Evolutionary conservation across 192 early-diverging fungal genomes (phyloP).

Genomic region (Linnemannia exigua): DNA sequence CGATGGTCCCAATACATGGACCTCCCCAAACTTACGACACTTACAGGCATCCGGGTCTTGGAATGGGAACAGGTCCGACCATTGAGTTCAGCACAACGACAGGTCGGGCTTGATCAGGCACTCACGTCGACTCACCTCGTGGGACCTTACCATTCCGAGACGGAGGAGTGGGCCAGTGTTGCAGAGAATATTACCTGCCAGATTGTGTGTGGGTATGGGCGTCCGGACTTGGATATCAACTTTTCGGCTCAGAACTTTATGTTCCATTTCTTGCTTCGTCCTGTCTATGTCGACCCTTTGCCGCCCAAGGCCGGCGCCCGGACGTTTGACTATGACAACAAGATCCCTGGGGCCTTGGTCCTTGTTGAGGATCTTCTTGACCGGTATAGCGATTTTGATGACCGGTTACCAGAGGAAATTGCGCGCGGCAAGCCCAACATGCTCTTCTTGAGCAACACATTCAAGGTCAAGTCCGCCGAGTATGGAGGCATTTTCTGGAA

Average conservation of each 20-base stretch:
- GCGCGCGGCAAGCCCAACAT: conserved; percentile 1
- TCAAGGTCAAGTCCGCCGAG: conserved; percentile 26
- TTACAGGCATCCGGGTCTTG: conserved; percentile 33
- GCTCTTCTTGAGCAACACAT: conserved; percentile 27
- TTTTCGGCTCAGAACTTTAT: conserved; percentile 18
- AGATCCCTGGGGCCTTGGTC: not conserved
- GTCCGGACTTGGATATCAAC: conserved; percentile 2
- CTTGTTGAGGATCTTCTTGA: conserved; percentile 31
- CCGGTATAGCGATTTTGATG: conserved; percentile 10
- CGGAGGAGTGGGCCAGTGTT: conserved; percentile 12
- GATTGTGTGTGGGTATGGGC: conserved; percentile 29
- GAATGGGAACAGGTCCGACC: conserved; percentile 45
- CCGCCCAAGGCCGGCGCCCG: not conserved
- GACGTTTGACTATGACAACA: not conserved
- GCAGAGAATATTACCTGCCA: conserved; percentile 35
- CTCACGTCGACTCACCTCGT: not conserved
- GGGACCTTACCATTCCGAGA: not conserved
- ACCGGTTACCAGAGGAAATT: not conserved
- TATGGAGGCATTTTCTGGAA: conserved; percentile 9
- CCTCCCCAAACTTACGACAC: conserved; percentile 23
- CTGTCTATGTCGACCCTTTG: not conserved
- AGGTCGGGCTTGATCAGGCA: conserved; percentile 23
- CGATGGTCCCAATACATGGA: conserved; percentile 40
- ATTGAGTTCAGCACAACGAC: conserved; percentile 16
- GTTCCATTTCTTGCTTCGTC: conserved; percentile 33